Base-by-base conservation (phyloP, 352 stramenopile species). In the Pythium grandisporangium region DNA sequence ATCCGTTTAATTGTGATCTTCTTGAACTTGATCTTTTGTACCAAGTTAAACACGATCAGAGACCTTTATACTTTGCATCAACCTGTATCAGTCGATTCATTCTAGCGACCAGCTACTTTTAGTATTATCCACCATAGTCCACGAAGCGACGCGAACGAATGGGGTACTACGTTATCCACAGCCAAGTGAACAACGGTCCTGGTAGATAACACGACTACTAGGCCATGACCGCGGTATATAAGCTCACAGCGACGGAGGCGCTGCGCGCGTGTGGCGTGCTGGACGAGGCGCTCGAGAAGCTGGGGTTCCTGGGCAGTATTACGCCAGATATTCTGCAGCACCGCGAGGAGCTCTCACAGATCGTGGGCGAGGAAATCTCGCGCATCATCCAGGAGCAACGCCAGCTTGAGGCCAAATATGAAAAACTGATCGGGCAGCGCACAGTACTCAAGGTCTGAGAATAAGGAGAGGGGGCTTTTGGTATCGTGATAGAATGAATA, bases 281-380 rank as follows among this genome's bases (percentile, higher is more conserved):
- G 29, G 84, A 97, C 51, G 88, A 97, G 43, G 80, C 84, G 2
- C 54, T 94, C 13, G 85, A 96, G 63, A 96, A 96, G 61, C 67
- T 97, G 37, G 72, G 49, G 30, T 96, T 96, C 51, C 61, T 97
- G 10, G 84, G 75, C 20, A 88, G 71, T 51, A 95, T 96, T 55
- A 95, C 81, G 30, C 85, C 87, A 14, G 85, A 96, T 46, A 86
- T 96, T 38, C 58, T 96, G 30, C 78, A 93, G 61, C 87, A 97
- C 45, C 76, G 85, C 25, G 86, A 96, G 57, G 88, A 96, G 59
- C 66, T 96, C 11, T 92, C 78, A 20, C 77, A 94, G 51, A 85
- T 96, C 42, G 86, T 96, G 30, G 89, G 89, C 30, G 84, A 96
- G 42, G 87, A 96, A 61, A 96, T 96, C 53, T 91, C 77, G 8